phyloP scores from a whole-genome alignment of 2,329 filamentous ascomycete species.

The Colletotrichum musae region DNA sequence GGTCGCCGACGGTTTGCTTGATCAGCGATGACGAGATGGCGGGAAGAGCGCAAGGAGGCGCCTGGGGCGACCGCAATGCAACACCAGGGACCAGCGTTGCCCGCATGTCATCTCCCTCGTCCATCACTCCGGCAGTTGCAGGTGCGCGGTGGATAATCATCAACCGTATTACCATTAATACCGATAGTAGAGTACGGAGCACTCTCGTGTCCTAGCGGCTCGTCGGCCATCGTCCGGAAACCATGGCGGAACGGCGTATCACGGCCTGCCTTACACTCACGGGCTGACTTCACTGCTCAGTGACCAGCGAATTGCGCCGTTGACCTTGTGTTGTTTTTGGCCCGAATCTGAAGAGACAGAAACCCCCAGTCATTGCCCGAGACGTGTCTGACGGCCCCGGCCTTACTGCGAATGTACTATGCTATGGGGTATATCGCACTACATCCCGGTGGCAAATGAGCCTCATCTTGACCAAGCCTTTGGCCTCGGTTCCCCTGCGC shows the following conservation, averaged over 20 bases:
- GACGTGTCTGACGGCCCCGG: neutral
- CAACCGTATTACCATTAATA: neutral
- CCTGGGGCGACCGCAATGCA: slow-evolving; percentile 17
- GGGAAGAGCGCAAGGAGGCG: slow-evolving; percentile 13
- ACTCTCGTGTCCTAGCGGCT: slow-evolving; percentile 7
- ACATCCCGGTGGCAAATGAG: neutral
- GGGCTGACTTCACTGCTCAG: too few relatives aligned
- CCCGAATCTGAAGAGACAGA: too few relatives aligned
- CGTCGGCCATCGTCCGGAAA: slow-evolving; percentile 20
- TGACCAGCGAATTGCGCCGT: too few relatives aligned
- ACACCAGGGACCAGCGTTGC: slow-evolving; percentile 30
- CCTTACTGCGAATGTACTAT: neutral
- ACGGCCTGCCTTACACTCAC: neutral
- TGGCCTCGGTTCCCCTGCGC: neutral
- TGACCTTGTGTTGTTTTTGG: too few relatives aligned
- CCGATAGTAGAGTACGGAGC: neutral
- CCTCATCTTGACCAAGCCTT: neutral
- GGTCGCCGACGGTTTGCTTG: slow-evolving; percentile 13
- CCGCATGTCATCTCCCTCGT: slow-evolving; percentile 19
- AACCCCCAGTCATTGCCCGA: neutral
- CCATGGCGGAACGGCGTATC: slow-evolving; percentile 14
- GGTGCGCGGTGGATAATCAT: neutral
- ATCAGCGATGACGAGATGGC: slow-evolving; percentile 17
- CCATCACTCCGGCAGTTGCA: slow-evolving; percentile 23
- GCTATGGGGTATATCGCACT: neutral